Evolutionary conservation across 495 filamentous ascomycete genomes (phyloP), one percentile per base, ranked within the genome.

Genomic region (Penicillium daleae): DNA sequence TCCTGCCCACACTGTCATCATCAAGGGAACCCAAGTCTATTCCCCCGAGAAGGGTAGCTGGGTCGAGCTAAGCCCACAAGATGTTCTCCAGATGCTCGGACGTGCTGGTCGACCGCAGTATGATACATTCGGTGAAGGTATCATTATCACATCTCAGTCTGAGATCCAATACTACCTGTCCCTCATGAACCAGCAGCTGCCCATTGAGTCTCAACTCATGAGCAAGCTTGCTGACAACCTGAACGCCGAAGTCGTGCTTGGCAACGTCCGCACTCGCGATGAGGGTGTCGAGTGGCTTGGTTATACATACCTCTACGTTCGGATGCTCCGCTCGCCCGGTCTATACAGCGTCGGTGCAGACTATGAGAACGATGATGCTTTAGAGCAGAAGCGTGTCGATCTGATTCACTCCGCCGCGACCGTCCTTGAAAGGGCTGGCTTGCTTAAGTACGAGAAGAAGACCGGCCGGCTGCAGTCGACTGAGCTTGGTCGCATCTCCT

Each of bases 281-380:
- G 95, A 99, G 68, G 95, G 90, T 56, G 96, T 98, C 37, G 93
- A 99, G 62, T 99, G 95, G 95, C 86, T 99, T 26, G 96, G 95
- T 8, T 99, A 99, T 73, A 97, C 95, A 0, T 99, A 99, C 75
- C 86, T 99, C 32, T 99, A 96, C 66, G 92, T 99, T 54, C 90
- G 95, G 17, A 99, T 99, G 95, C 84, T 98, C 57, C 89, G 95
- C 15, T 98, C 94, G 1, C 95, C 96, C 49, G 95, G 93, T 0
- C 80, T 99, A 29, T 99, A 99, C 72, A 93, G 93, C 62, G 96
- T 99, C 54, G 95, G 95, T 21, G 86, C 92, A 0, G 95, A 98
- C 67, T 99, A 98, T 63, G 92, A 96, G 64, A 88, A 95, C 40
- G 95, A 99, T 63, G 89, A 90, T 50, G 87, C 90, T 4, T 75